Conservation (phyloP, 495 filamentous ascomycete genomes). For the Daldinia childiae region DNA sequence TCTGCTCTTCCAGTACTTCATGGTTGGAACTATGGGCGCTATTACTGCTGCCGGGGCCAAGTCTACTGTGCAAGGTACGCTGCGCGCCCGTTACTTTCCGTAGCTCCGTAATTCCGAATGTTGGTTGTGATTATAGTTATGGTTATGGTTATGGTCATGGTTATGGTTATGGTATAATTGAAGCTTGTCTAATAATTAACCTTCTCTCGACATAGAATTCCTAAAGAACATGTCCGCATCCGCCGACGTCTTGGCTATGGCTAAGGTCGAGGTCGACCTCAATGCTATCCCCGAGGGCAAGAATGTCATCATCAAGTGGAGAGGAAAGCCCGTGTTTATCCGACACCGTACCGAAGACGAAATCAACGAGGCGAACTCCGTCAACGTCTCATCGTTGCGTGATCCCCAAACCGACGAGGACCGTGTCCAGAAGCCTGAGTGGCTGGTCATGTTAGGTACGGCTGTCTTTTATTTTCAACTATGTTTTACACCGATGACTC, state of each 20-base stretch:
- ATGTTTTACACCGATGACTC: neutral
- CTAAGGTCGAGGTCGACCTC: slow-evolving; percentile 98
- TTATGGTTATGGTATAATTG: neutral
- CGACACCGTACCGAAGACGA: slow-evolving; percentile 92
- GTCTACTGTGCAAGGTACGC: slow-evolving; percentile 93
- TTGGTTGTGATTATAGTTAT: neutral
- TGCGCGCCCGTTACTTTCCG: slow-evolving; percentile 24
- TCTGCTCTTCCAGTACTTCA: slow-evolving; percentile 95
- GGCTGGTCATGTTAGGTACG: slow-evolving; percentile 98
- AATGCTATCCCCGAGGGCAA: slow-evolving; percentile 95
- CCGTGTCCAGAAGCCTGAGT: slow-evolving; percentile 97
- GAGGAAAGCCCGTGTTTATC: slow-evolving; percentile 99
- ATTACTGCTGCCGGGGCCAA: slow-evolving; percentile 93
- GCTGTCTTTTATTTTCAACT: slow-evolving; percentile 22
- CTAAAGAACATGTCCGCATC: slow-evolving; percentile 99
- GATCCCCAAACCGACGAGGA: slow-evolving; percentile 92
- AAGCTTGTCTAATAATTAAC: slow-evolving; percentile 19
- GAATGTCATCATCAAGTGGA: slow-evolving; percentile 99
- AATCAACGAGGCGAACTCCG: slow-evolving; percentile 83
- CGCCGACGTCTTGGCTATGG: slow-evolving; percentile 97
- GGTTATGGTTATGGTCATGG: neutral
- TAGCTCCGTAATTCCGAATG: slow-evolving; percentile 10
- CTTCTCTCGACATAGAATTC: slow-evolving; percentile 73
- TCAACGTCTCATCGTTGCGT: slow-evolving; percentile 79
- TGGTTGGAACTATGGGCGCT: slow-evolving; percentile 94